Evolutionary conservation across 2,329 filamentous ascomycete genomes (phyloP).

Genomic region (Fusarium pseudonygamai): DNA sequence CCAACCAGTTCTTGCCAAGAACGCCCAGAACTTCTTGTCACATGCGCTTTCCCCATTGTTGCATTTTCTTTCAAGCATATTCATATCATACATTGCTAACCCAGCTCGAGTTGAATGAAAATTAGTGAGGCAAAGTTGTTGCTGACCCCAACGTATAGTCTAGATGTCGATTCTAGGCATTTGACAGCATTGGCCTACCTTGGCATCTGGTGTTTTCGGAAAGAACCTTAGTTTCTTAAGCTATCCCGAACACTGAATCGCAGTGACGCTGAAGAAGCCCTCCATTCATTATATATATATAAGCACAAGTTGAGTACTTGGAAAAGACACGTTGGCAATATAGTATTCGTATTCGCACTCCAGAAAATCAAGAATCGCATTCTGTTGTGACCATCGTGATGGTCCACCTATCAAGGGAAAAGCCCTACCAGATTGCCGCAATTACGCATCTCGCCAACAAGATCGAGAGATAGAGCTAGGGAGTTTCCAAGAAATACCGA

Average conservation of each 20-base stretch:
- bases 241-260: too few relatives aligned
- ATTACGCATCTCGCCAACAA: background rate
- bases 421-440: slow-evolving; percentile 11
- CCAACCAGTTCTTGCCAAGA: slow-evolving; percentile 27
- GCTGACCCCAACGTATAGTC: background rate
- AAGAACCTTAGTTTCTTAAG: too few relatives aligned
- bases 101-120: background rate
- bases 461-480: background rate
- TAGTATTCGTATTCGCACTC: slow-evolving; percentile 35
- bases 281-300: background rate
- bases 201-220: background rate
- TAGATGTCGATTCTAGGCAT: background rate
- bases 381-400: background rate
- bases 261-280: background rate
- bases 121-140: too few relatives aligned
- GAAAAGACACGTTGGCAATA: background rate
- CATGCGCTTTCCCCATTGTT: slow-evolving; percentile 1
- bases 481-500: slow-evolving; percentile 38
- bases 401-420: background rate
- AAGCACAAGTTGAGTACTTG: background rate
- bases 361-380: background rate
- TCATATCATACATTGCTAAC: background rate
- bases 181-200: background rate
- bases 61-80: background rate
- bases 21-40: background rate